Conservation (phyloP, 202 grass and related monocot species). For the Setaria viridis region DNA sequence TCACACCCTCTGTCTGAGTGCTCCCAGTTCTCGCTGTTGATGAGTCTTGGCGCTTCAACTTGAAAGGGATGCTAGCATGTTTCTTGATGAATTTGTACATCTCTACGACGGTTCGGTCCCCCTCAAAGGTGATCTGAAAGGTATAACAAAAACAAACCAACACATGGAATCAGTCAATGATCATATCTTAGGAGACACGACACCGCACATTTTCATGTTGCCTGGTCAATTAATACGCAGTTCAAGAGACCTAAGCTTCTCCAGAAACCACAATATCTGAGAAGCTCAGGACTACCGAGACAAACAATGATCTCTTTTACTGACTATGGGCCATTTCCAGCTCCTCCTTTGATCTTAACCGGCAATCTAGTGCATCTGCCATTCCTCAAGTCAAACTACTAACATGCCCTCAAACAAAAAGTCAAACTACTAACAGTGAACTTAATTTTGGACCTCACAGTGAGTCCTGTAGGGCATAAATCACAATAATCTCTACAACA, state of each 20-base stretch:
- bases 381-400: background rate
- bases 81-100: slow-evolving; percentile 97
- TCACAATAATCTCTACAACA: background rate
- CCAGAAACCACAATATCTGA: background rate
- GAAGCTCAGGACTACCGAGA: background rate
- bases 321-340: slow-evolving; percentile 18
- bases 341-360: background rate
- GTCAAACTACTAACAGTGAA: slow-evolving; percentile 4
- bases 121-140: slow-evolving; percentile 70
- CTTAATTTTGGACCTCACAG: background rate
- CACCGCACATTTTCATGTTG: background rate
- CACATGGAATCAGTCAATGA: slow-evolving; percentile 10
- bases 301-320: background rate
- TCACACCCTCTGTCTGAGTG: background rate
- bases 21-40: slow-evolving; percentile 37
- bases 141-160: slow-evolving; percentile 7
- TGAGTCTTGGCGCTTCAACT: slow-evolving; percentile 61
- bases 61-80: slow-evolving; percentile 87
- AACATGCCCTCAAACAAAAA: too few relatives aligned
- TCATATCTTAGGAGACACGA: background rate
- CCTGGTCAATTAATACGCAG: slow-evolving; percentile 3
- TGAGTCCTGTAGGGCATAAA: background rate
- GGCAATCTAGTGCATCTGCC: slow-evolving; percentile 9
- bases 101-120: slow-evolving; percentile 78
- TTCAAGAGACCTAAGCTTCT: background rate